Evolutionary conservation across 345 rosid genomes (phyloP).

Genomic region (Balakata baccata): DNA sequence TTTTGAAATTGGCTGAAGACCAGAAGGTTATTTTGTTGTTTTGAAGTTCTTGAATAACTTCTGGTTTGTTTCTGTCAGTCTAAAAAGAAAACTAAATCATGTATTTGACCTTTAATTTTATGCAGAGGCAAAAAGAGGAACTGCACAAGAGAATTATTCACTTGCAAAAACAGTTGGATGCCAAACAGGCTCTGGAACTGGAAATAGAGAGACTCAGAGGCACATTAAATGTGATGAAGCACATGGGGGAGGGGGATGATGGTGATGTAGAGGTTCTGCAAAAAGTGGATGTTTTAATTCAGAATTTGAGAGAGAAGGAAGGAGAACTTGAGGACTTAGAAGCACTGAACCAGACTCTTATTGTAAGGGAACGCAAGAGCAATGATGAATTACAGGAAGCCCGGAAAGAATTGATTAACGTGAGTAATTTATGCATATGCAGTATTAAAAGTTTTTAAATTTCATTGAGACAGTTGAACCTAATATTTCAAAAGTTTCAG

Average conservation of each 20-base stretch:
- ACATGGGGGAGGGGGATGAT: conserved; percentile 66
- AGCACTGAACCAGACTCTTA: conserved; percentile 70
- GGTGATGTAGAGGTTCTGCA: conserved; percentile 62
- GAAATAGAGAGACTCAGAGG: conserved; percentile 73
- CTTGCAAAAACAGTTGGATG: conserved; percentile 72
- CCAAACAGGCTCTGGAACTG: conserved; percentile 77
- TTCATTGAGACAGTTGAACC: background rate
- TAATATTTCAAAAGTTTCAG: background rate
- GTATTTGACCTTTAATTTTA: conserved; percentile 18
- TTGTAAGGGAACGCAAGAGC: conserved; percentile 75
- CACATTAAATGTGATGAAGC: conserved; percentile 60
- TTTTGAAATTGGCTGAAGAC: conserved; percentile 74
- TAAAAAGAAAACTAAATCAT: conserved; percentile 13
- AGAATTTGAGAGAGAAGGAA: conserved; percentile 79
- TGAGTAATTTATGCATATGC: conserved; percentile 30
- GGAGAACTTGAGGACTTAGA: conserved; percentile 69
- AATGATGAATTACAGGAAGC: conserved; percentile 93
- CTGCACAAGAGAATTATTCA: conserved; percentile 60
- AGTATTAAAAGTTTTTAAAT: background rate
- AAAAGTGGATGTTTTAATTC: conserved; percentile 55
- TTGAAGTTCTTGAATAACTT: conserved; percentile 14
- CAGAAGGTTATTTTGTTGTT: conserved; percentile 62
- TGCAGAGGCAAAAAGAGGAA: conserved; percentile 71
- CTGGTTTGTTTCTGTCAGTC: background rate
- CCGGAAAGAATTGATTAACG: conserved; percentile 76